Evolutionary conservation across 2,329 filamentous ascomycete species (phyloP).

Genomic region (Coleophoma eucalyptorum): DNA sequence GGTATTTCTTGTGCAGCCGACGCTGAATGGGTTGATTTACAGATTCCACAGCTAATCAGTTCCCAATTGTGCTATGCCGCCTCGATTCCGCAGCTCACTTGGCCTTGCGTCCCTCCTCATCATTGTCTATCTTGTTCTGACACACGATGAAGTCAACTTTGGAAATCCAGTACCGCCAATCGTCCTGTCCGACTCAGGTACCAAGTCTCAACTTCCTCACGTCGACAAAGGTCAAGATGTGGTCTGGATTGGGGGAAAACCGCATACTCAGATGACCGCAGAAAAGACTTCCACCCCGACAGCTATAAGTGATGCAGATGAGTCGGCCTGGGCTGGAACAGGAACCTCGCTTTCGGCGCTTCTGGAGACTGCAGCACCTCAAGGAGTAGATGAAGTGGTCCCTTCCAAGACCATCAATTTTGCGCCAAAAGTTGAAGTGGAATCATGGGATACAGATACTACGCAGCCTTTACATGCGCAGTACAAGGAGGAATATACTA

Average conservation of each 20-base stretch:
- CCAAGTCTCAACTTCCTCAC: background rate
- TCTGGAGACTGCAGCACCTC: background rate
- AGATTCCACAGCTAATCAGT: too few relatives aligned
- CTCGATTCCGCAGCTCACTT: background rate
- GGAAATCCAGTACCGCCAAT: background rate
- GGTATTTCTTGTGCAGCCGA: too few relatives aligned
- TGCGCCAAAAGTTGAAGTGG: background rate
- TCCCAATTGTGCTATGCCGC: background rate
- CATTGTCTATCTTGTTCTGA: background rate
- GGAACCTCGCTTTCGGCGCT: background rate
- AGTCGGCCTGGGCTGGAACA: too few relatives aligned
- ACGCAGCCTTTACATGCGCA: constrained; percentile 9
- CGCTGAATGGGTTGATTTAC: too few relatives aligned
- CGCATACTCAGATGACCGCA: background rate
- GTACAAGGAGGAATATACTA: constrained; percentile 14
- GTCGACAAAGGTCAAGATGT: background rate
- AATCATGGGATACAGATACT: background rate
- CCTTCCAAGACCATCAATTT: background rate
- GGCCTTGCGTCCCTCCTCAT: background rate
- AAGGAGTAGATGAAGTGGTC: background rate
- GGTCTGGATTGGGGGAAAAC: background rate
- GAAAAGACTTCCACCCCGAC: background rate
- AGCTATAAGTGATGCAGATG: too few relatives aligned
- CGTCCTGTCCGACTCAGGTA: background rate
- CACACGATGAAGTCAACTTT: background rate